Evolutionary conservation across 2,329 filamentous ascomycete genomes (phyloP).

Genomic region (Calonectria multiphialidica): DNA sequence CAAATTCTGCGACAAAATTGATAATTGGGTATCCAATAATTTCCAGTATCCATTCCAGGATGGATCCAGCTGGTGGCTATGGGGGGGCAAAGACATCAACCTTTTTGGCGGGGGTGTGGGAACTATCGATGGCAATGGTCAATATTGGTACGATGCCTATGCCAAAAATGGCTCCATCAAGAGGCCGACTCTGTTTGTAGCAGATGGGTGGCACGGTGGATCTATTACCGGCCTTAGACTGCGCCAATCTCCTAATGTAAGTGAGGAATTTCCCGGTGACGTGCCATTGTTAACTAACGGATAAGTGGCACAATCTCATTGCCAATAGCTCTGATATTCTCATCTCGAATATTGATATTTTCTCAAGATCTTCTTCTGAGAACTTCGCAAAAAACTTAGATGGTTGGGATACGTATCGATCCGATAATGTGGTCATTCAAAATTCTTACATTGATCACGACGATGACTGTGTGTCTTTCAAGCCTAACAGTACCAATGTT

Average conservation of each 20-base stretch:
- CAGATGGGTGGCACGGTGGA: conserved; percentile 70
- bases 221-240: conserved; percentile 70
- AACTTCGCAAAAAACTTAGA: conserved; percentile 73
- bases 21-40: conserved; percentile 73
- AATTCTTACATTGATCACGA: conserved; percentile 64
- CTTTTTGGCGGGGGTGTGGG: conserved; percentile 67
- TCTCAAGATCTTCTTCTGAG: conserved; percentile 63
- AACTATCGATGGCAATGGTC: conserved; percentile 71
- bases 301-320: conserved; percentile 63
- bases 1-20: conserved; percentile 72
- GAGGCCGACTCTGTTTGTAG: conserved; percentile 71
- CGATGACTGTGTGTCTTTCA: conserved; percentile 78
- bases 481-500: conserved; percentile 77
- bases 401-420: conserved; percentile 73
- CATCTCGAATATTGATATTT: conserved; percentile 72
- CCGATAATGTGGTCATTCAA: conserved; percentile 73
- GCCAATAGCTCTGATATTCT: conserved; percentile 74
- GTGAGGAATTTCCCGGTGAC: neutral
- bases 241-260: conserved; percentile 61
- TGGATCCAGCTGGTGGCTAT: conserved; percentile 54
- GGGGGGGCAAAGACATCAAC: conserved; percentile 58
- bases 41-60: conserved; percentile 76
- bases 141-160: conserved; percentile 71
- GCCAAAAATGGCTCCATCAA: conserved; percentile 63
- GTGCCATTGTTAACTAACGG: neutral